phyloP scores from a whole-genome alignment of 148 eudicot species.

The Silene latifolia region DNA sequence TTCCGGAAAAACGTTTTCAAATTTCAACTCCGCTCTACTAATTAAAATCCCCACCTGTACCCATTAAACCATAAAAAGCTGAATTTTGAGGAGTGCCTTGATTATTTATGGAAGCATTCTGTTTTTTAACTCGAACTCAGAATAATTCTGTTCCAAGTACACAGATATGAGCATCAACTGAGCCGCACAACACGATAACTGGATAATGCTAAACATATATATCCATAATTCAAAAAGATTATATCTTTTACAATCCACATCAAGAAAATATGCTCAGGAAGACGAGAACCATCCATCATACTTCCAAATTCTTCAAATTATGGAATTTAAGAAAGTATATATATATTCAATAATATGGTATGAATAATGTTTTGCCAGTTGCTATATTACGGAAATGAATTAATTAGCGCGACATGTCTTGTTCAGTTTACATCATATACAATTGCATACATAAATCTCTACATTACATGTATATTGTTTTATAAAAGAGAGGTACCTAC shows the following conservation, averaged over 20 bases:
- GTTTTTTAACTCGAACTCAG: too few species aligned
- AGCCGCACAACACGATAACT: background rate
- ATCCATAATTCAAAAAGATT: background rate
- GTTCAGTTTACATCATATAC: background rate
- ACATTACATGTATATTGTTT: background rate
- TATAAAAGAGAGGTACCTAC: background rate
- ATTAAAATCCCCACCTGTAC: too few species aligned
- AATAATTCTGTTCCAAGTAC: background rate
- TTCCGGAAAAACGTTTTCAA: too few species aligned
- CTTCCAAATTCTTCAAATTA: background rate
- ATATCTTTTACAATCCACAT: background rate
- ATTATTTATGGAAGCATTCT: too few species aligned
- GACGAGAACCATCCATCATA: background rate
- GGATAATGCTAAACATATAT: background rate
- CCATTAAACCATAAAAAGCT: too few species aligned
- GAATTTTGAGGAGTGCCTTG: too few species aligned
- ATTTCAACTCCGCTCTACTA: too few species aligned
- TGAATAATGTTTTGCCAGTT: background rate
- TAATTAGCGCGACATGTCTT: background rate
- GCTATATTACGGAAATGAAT: background rate
- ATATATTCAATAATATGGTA: background rate
- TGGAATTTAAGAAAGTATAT: too few species aligned
- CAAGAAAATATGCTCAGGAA: background rate
- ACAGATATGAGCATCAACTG: background rate
- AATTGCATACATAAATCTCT: conserved; percentile 7